Base-by-base conservation (phyloP, 192 early-diverging fungal genomes). In the Backusella psychrophila region DNA sequence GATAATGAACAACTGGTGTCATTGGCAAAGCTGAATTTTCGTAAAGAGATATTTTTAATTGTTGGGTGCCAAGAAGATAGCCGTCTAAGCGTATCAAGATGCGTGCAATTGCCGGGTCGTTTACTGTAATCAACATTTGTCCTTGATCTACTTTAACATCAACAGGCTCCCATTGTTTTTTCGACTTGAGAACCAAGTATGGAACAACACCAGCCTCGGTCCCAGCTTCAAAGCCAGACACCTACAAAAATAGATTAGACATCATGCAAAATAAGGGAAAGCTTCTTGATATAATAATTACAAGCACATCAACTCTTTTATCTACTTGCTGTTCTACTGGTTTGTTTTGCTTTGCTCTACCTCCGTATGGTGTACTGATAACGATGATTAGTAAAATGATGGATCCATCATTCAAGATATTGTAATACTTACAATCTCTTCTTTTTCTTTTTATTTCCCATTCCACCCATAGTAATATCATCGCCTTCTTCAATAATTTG, bases 101-200 rank as follows among this genome's bases (percentile, higher is more conserved):
- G 9, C 56, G 44, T 2, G 80, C 80, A 66, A 75, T 76, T 0
- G 46, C 38, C n/a, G 34, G 56, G 23, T 75, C 80, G 21, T 75
- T 36, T 14, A 81, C 67, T 21, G 56, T 74, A n/a, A 72, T 49
- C 2, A 46, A 14, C 80, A 72, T 75, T 29, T 34, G 14, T 23
- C 71, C 71, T 44, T 44, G 52, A 2, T 70, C 49, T 23, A 41
- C 34, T 39, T 59, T 59, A 19, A 67, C 72, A 39, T 75, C 67
- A 14, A 81, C 46, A 39, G 80, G 80, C 19, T 77, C 65, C 80
- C 80, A 81, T 29, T 73, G 21, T 35, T 75, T 74, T 56, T 81
- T 81, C 15, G 76, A 77, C 41, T 77, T 81, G 29, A 53, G 49
- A 23, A 78, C 71, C 14, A 81, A 31, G 34, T 67, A 81, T 12